These are phyloP conservation scores for Lichtheimia hyalospora DNA, from an alignment of 371 early-diverging fungal species.

Conservation along the genomic window DNA sequence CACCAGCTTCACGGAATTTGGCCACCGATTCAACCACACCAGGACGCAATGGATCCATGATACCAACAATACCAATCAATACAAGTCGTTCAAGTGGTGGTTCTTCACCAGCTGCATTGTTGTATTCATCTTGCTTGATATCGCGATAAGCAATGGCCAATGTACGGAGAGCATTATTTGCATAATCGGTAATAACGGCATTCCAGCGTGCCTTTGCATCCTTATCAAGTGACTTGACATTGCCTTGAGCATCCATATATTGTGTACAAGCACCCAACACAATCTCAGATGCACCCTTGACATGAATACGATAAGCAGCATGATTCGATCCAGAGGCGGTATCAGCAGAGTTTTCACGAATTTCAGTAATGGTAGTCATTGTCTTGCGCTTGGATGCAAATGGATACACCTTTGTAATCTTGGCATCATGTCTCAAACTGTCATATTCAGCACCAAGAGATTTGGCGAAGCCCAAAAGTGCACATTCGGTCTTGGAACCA, in stretches of 20 bases:
- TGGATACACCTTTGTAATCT: conserved; percentile 65
- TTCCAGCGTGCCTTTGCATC: conserved; percentile 46
- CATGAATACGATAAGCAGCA: conserved; percentile 59
- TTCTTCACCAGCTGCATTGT: conserved; percentile 49
- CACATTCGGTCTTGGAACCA: conserved; percentile 95
- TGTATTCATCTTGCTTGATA: conserved; percentile 30
- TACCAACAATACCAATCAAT: conserved; percentile 85
- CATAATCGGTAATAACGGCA: conserved; percentile 70
- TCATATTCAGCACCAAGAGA: conserved; percentile 62
- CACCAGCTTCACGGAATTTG: conserved; percentile 84
- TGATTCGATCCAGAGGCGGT: conserved; percentile 18
- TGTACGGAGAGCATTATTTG: conserved; percentile 86
- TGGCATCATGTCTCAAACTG: conserved; percentile 57
- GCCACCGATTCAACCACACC: conserved; percentile 85
- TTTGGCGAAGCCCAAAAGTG: conserved; percentile 78
- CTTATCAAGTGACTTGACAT: conserved; percentile 49
- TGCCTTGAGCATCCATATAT: conserved; percentile 59
- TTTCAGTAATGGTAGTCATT: conserved; percentile 69
- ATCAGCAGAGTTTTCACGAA: conserved; percentile 31
- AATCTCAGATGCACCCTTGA: conserved; percentile 90
- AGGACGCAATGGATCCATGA: conserved; percentile 90
- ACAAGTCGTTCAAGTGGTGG: conserved; percentile 65
- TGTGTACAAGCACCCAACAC: conserved; percentile 64
- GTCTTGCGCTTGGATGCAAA: conserved; percentile 84
- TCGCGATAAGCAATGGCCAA: conserved; percentile 84